Percentiles rank a stretch among this genome's conserved stretches.
These are phyloP conservation scores for Coemansia sp. DNA, from an alignment of 192 early-diverging fungal genomes.

Conservation along the genomic window DNA sequence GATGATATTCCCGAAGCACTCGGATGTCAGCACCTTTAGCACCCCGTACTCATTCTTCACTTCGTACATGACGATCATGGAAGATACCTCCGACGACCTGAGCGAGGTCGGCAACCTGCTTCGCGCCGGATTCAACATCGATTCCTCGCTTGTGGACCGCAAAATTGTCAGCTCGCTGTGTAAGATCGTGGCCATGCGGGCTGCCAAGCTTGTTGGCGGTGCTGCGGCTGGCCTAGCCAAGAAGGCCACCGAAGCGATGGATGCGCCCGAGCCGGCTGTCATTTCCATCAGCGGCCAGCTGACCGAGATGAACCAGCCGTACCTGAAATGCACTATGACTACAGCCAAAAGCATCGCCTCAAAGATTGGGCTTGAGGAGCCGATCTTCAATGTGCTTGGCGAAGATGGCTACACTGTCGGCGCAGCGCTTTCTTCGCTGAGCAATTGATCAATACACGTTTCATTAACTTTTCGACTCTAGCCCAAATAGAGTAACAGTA, in stretches of 20 bases:
- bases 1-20: slow-evolving; percentile 67
- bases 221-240: slow-evolving; percentile 60
- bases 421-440: slow-evolving; percentile 36
- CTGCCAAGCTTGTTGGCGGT: slow-evolving; percentile 77
- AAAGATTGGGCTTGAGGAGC: slow-evolving; percentile 8
- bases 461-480: background rate
- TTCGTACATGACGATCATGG: slow-evolving; percentile 74
- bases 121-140: slow-evolving; percentile 67
- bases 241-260: slow-evolving; percentile 27
- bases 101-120: slow-evolving; percentile 68
- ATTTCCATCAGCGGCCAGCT: slow-evolving; percentile 50
- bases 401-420: slow-evolving; percentile 47
- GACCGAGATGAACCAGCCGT: slow-evolving; percentile 55
- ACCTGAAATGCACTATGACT: slow-evolving; percentile 30
- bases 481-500: background rate
- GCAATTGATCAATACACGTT: slow-evolving; percentile 5
- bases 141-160: slow-evolving; percentile 73
- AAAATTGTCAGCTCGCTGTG: slow-evolving; percentile 80
- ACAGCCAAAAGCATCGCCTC: slow-evolving; percentile 18
- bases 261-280: slow-evolving; percentile 12
- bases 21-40: slow-evolving; percentile 57
- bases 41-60: slow-evolving; percentile 76
- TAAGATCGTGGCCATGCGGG: slow-evolving; percentile 79
- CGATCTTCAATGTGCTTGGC: slow-evolving; percentile 38
- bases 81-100: slow-evolving; percentile 68